Percentiles rank a stretch among this genome's conserved stretches.
Evolutionary conservation across 202 grass and related monocot species (phyloP).

Genomic region (Brachypodium distachyon): DNA sequence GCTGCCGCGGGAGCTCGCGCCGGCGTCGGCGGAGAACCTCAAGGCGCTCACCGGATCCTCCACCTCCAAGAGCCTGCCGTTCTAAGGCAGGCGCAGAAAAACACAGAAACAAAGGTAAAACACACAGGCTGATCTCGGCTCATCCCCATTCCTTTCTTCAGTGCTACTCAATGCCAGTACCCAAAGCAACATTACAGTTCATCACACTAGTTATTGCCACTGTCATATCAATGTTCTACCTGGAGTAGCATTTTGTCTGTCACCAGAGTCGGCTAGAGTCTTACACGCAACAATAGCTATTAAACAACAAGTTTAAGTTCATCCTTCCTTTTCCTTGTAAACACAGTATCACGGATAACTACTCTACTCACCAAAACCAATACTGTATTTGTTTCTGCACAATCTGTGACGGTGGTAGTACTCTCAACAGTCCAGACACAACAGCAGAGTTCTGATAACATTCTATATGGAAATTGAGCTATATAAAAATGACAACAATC

Average conservation of each 20-base stretch:
- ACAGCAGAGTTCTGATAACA: neutral
- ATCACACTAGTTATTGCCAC: neutral
- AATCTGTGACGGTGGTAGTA: neutral
- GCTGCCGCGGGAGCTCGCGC: slow-evolving; percentile 60
- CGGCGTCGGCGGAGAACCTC: slow-evolving; percentile 31
- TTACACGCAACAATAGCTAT: neutral
- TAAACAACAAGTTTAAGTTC: neutral
- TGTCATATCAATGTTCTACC: slow-evolving; percentile 12
- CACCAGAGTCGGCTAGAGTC: neutral
- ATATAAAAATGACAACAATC: no score
- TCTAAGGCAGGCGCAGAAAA: slow-evolving; percentile 24
- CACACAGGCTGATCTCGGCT: neutral
- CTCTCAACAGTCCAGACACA: neutral
- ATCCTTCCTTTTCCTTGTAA: slow-evolving; percentile 1
- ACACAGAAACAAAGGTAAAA: slow-evolving; percentile 10
- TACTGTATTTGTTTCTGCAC: neutral
- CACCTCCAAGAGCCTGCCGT: slow-evolving; percentile 93
- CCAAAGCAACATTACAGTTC: neutral
- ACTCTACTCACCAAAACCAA: neutral
- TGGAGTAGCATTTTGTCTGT: slow-evolving; percentile 7
- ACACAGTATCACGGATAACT: neutral
- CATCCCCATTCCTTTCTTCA: neutral
- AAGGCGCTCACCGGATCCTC: slow-evolving; percentile 48
- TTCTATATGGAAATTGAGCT: no score
- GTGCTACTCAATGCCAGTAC: neutral